Conservation (phyloP, 2,329 filamentous ascomycete species). For the Exophiala mesophila region DNA sequence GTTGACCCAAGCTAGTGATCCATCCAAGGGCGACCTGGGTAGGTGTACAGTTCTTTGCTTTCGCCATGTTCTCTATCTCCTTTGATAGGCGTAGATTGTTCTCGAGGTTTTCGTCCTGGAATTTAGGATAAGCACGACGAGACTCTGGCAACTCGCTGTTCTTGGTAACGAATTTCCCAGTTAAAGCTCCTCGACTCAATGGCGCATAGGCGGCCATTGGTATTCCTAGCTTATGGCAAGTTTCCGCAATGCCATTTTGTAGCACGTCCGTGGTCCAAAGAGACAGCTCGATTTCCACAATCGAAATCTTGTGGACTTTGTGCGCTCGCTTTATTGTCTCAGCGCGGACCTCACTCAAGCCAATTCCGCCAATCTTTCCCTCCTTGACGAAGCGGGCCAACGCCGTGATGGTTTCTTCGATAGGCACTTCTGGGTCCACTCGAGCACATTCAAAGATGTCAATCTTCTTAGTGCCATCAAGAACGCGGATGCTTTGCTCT, state of each 20-base stretch:
- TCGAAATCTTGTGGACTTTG: conserved; percentile 37
- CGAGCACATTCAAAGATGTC: conserved; percentile 58
- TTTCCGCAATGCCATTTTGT: conserved; percentile 51
- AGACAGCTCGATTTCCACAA: conserved; percentile 58
- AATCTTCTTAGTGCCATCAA: conserved; percentile 47
- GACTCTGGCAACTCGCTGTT: conserved; percentile 44
- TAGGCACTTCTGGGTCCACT: conserved; percentile 48
- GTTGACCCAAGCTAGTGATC: conserved; percentile 38
- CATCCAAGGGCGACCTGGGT: conserved; percentile 48
- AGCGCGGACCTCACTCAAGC: conserved; percentile 39
- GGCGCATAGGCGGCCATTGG: conserved; percentile 57
- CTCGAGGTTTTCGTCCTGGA: conserved; percentile 46
- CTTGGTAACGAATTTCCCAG: conserved; percentile 40
- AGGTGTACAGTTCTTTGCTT: conserved; percentile 38
- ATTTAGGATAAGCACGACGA: conserved; percentile 42
- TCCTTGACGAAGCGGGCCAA: conserved; percentile 34
- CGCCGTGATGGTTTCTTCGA: conserved; percentile 42
- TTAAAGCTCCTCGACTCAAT: conserved; percentile 53
- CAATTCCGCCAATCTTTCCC: conserved; percentile 41
- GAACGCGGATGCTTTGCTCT: conserved; percentile 49
- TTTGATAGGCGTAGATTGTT: conserved; percentile 47
- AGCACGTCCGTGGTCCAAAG: conserved; percentile 54
- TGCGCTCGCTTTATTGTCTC: conserved; percentile 40
- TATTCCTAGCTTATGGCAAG: conserved; percentile 54
- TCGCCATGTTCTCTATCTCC: conserved; percentile 40